Evolutionary conservation across 2,329 filamentous ascomycete genomes (phyloP), one percentile per base, ranked within the genome.

Genomic region (Aspergillus sp.): DNA sequence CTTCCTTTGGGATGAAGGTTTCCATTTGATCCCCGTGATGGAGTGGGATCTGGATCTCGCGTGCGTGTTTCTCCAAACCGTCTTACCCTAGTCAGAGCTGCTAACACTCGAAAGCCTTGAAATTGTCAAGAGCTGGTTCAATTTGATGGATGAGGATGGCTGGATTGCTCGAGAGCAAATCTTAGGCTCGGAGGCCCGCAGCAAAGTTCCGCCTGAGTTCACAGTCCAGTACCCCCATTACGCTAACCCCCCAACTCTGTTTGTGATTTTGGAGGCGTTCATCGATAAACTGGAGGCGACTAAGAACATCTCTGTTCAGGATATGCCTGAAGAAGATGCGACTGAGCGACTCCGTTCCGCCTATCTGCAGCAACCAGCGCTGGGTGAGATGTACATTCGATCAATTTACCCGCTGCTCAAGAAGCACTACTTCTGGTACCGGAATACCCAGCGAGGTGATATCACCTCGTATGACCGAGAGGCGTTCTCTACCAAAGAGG

Each of bases 101-200:
- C 61, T 67, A 50, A 69, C 59, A 50, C 7, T 25, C 40, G 13
- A 19, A 36, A 81, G 76, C 0, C 78, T 86, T 46, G 91, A 97
- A 58, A 91, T 99, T 59, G 83, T 97, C 57, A 89, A 88, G 75
- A 96, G 90, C 73, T 99, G 94, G 94, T 95, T 95, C 76, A 91
- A 87, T 58, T 83, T 96, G 16, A 96, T 97, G 83, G 94, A 99
- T 60, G 88, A 94, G 14, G 91, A 97, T 69, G 94, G 94, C 49
- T 99, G 94, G 94, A 97, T 99, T 67, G 90, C 87, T 3, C 88
- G 94, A 47, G 94, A 99, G 76, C 92, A 97, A 74, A 97, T 99
- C 54, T 82, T 99, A 2, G 94, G 94, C 1, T 74, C 82, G 2
- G 94, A 99, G 75, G 94, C 94, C 44, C 86, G 93, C 57, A 96